Conservation (phyloP, 2,329 filamentous ascomycete genomes). For the Cladosporium sp. region DNA sequence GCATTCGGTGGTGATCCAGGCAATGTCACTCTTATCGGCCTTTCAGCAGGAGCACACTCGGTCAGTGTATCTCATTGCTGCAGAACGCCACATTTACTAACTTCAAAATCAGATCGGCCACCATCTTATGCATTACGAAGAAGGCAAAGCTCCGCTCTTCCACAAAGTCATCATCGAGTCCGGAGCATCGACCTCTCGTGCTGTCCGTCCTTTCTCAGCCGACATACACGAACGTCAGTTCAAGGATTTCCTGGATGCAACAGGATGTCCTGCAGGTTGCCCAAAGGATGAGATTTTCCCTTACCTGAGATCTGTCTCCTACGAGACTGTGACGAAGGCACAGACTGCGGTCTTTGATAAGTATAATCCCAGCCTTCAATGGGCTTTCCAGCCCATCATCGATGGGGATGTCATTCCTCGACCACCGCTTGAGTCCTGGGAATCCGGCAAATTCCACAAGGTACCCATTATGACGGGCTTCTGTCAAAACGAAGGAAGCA, state of each 20-base stretch:
- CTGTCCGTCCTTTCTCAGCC: slow-evolving; percentile 45
- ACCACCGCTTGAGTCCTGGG: slow-evolving; percentile 63
- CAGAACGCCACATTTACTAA: slow-evolving; percentile 14
- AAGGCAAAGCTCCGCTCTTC: slow-evolving; percentile 41
- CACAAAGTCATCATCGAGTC: slow-evolving; percentile 52
- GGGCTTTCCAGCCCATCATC: slow-evolving; percentile 70
- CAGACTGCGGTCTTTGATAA: slow-evolving; percentile 48
- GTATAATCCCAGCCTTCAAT: slow-evolving; percentile 51
- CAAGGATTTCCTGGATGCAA: slow-evolving; percentile 43
- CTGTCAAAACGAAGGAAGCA: slow-evolving; percentile 68
- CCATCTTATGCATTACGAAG: slow-evolving; percentile 59
- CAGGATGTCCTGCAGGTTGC: slow-evolving; percentile 36
- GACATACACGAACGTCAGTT: slow-evolving; percentile 50
- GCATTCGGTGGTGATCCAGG: slow-evolving; percentile 42
- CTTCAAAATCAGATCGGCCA: slow-evolving; percentile 60
- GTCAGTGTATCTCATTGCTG: slow-evolving; percentile 39
- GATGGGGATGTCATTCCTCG: slow-evolving; percentile 62
- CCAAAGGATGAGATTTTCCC: slow-evolving; percentile 41
- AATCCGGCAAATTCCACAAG: slow-evolving; percentile 54
- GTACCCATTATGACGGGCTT: slow-evolving; percentile 70
- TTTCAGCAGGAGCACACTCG: slow-evolving; percentile 65
- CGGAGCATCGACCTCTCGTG: slow-evolving; percentile 50
- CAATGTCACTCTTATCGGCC: slow-evolving; percentile 34
- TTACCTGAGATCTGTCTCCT: slow-evolving; percentile 47
- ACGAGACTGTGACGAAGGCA: slow-evolving; percentile 41